phyloP scores from a whole-genome alignment of 306 rosid species.

The Acmispon strigosus region DNA sequence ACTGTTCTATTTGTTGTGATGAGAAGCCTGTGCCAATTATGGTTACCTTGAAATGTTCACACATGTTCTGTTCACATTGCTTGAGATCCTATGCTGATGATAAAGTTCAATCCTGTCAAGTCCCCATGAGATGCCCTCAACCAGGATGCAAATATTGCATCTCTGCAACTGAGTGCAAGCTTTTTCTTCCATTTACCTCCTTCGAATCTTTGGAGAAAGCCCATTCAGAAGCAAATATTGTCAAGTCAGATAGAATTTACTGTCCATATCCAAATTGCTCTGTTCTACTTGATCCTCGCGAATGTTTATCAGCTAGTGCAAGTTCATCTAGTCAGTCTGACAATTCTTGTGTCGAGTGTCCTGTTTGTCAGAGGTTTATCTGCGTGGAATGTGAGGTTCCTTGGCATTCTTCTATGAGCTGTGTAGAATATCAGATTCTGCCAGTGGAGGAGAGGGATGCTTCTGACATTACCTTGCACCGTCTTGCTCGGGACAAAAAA shows the following conservation, averaged over 20 bases:
- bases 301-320: constrained; percentile 58
- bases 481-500: constrained; percentile 62
- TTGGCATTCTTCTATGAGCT: constrained; percentile 88
- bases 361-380: constrained; percentile 75
- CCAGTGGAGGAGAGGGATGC: constrained; percentile 80
- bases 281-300: constrained; percentile 63
- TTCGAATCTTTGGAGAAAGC: constrained; percentile 63
- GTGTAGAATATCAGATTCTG: constrained; percentile 69
- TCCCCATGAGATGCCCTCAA: constrained; percentile 83
- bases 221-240: constrained; percentile 52
- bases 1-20: constrained; percentile 84
- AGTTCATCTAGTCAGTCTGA: constrained; percentile 81
- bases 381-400: constrained; percentile 83
- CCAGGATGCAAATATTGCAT: constrained; percentile 69
- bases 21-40: constrained; percentile 69
- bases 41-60: constrained; percentile 86
- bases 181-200: constrained; percentile 73
- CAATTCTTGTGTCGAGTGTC: constrained; percentile 77
- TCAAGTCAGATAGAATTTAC: constrained; percentile 53
- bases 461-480: constrained; percentile 62
- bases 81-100: constrained; percentile 67
- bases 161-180: constrained; percentile 53
- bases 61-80: constrained; percentile 83
- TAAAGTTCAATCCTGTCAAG: constrained; percentile 66
- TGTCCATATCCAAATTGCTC: constrained; percentile 91